Evolutionary conservation across 2,329 filamentous ascomycete genomes (phyloP).

Genomic region (Pezicula neosporulosa): DNA sequence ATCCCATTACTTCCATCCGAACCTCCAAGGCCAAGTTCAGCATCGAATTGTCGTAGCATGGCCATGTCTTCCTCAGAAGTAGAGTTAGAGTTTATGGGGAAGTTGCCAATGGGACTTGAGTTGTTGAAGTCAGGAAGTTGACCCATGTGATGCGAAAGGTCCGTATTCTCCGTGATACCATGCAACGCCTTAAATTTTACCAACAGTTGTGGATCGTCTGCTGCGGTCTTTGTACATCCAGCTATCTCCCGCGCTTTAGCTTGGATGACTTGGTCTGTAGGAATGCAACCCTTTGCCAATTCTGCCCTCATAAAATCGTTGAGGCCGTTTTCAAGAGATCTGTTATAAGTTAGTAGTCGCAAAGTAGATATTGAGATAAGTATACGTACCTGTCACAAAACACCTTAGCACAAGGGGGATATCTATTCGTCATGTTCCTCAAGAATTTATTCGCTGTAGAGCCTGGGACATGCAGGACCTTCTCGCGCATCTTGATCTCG

Average conservation of each 20-base stretch:
- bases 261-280: constrained; percentile 44
- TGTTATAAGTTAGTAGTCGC: too few species aligned
- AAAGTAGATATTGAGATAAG: too few species aligned
- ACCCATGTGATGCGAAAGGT: not conserved
- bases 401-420: constrained; percentile 43
- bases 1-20: too few species aligned
- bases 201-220: constrained; percentile 50
- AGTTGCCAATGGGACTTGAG: not conserved
- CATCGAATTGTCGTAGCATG: not conserved
- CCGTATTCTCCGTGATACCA: constrained; percentile 4
- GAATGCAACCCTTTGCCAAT: constrained; percentile 38
- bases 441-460: constrained; percentile 46
- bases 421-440: constrained; percentile 39
- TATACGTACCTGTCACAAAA: constrained; percentile 46
- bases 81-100: not conserved
- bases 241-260: constrained; percentile 46
- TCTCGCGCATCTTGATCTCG: constrained; percentile 23
- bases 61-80: not conserved
- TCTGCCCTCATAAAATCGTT: constrained; percentile 42
- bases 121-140: not conserved
- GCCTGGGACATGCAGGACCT: constrained; percentile 39
- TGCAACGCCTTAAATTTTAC: constrained; percentile 41
- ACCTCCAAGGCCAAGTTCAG: not conserved
- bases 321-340: constrained; percentile 53
- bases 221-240: constrained; percentile 42